Conservation (phyloP, 2,329 filamentous ascomycete species). For the Alternaria tenuissima region DNA sequence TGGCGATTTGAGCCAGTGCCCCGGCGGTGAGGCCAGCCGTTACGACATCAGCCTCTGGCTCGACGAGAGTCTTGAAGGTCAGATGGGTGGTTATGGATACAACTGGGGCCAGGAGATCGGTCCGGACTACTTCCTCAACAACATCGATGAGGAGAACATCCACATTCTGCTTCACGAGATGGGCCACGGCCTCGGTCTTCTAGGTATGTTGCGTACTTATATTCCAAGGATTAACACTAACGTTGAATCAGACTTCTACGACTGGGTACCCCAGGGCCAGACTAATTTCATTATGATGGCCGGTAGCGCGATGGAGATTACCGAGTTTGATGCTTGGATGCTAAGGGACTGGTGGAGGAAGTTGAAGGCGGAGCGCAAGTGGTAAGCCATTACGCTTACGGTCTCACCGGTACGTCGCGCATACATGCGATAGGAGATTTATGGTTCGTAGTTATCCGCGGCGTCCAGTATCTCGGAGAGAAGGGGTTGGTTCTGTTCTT, state of each 20-base stretch:
- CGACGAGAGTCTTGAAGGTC: constrained; percentile 54
- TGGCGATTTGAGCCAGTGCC: constrained; percentile 52
- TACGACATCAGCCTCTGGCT: constrained; percentile 56
- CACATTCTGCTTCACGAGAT: constrained; percentile 58
- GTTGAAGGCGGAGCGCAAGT: constrained; percentile 31
- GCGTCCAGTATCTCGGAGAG: not conserved
- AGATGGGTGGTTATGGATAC: constrained; percentile 52
- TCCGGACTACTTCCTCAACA: constrained; percentile 54
- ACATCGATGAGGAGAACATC: constrained; percentile 48
- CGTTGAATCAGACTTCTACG: constrained; percentile 48
- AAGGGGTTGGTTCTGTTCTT: not conserved
- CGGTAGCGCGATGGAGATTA: constrained; percentile 53
- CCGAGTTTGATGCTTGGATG: constrained; percentile 62
- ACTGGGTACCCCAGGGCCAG: constrained; percentile 55
- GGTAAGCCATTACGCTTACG: constrained; percentile 11
- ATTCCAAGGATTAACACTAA: not conserved
- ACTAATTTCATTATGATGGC: constrained; percentile 58
- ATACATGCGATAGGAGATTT: not conserved
- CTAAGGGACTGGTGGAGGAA: constrained; percentile 57
- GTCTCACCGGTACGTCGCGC: not conserved
- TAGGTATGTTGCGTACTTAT: constrained; percentile 18
- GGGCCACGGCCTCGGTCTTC: constrained; percentile 54
- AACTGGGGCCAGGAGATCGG: constrained; percentile 59
- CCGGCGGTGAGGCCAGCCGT: constrained; percentile 50
- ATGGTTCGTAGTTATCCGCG: no score